Evolutionary conservation across 192 early-diverging fungal genomes (phyloP).

Genomic region (Linnemannia zychae): DNA sequence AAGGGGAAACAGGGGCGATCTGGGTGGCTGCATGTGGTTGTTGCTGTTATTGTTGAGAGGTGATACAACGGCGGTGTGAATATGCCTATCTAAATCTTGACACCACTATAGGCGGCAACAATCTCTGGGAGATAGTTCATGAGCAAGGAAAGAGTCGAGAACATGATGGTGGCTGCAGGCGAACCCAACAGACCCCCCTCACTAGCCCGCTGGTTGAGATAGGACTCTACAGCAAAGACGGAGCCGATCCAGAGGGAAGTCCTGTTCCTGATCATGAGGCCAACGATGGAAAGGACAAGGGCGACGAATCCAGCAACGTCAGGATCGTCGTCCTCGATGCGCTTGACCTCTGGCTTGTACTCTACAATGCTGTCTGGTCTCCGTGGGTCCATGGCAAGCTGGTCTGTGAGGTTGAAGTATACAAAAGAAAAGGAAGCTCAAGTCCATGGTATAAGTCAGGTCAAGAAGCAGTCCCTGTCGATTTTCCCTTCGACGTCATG

Average conservation of each 20-base stretch:
- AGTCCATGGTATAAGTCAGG: background rate
- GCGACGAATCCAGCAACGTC: constrained; percentile 53
- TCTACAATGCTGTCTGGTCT: constrained; percentile 46
- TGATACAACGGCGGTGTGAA: background rate
- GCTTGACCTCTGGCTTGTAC: constrained; percentile 53
- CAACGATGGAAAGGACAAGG: constrained; percentile 10
- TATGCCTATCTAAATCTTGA: constrained; percentile 18
- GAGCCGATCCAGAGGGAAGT: constrained; percentile 45
- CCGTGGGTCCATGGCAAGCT: constrained; percentile 24
- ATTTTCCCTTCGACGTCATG: background rate
- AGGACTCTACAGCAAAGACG: constrained; percentile 50
- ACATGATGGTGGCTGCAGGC: constrained; percentile 47
- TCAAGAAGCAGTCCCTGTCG: background rate
- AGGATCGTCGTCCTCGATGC: constrained; percentile 51
- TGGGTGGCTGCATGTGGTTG: background rate
- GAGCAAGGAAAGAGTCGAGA: constrained; percentile 29
- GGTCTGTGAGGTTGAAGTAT: background rate
- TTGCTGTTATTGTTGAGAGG: background rate
- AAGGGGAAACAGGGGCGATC: background rate
- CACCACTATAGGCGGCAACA: constrained; percentile 23
- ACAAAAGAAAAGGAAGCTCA: background rate
- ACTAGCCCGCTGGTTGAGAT: constrained; percentile 50
- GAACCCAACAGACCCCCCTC: constrained; percentile 47
- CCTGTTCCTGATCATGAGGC: constrained; percentile 44
- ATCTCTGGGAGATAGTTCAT: constrained; percentile 53